These are phyloP conservation scores for Neodidymelliopsis sp. DNA, from an alignment of 2,329 filamentous ascomycete genomes.

Conservation along the genomic window DNA sequence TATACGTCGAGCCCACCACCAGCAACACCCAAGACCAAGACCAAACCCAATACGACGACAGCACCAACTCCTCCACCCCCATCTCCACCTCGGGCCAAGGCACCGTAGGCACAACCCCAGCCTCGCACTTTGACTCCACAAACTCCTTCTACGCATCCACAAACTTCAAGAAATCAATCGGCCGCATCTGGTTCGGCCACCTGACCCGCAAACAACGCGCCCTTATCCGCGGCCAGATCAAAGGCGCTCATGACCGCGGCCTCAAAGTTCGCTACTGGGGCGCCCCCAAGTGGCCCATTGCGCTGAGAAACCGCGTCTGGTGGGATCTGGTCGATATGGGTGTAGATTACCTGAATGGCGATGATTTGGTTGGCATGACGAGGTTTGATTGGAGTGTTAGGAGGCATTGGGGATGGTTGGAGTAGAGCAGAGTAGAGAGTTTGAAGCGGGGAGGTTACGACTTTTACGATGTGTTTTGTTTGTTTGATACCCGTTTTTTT, in stretches of 20 bases:
- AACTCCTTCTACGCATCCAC: constrained; percentile 74
- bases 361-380: constrained; percentile 61
- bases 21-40: background rate
- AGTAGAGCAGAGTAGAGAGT: too few relatives aligned
- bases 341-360: constrained; percentile 65
- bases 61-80: background rate
- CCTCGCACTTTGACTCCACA: constrained; percentile 49
- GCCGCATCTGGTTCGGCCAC: constrained; percentile 56
- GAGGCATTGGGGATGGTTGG: constrained; percentile 35
- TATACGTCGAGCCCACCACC: constrained; percentile 43
- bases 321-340: constrained; percentile 61
- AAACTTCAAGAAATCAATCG: constrained; percentile 63
- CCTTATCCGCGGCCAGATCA: constrained; percentile 60
- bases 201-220: constrained; percentile 57
- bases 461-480: too few relatives aligned
- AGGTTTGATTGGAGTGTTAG: constrained; percentile 55
- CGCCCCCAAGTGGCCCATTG: constrained; percentile 63
- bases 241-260: constrained; percentile 59
- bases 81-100: constrained; percentile 52
- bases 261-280: constrained; percentile 66
- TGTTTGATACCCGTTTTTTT: background rate
- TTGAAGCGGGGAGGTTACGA: too few relatives aligned
- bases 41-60: constrained; percentile 13
- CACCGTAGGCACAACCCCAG: constrained; percentile 49
- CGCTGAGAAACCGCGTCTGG: constrained; percentile 64